Evolutionary conservation across 805 yeast genomes (phyloP), one percentile per base, ranked within the genome.

Genomic region (Blastobotrys mokoenaii): DNA sequence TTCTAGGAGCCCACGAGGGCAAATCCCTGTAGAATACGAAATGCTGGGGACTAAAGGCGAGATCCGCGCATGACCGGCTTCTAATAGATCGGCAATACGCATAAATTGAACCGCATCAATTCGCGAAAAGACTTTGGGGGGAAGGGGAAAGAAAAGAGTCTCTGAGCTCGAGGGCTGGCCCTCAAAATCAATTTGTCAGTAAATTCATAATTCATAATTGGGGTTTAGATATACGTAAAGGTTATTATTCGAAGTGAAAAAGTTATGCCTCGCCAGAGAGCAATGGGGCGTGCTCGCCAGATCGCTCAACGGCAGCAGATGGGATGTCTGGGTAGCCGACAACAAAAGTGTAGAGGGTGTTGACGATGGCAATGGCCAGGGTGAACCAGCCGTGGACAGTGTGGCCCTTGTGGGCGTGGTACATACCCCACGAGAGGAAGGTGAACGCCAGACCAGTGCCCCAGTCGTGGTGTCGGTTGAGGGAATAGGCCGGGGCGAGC

Each of bases 381-480:
- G 38, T 17, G 43, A 44, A 44, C 29, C 41, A 38, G 42, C 38
- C 37, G 4, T 27, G 46, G 6, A 43, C 8, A n/a, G 31, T 34
- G 39, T 41, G 11, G 8, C 41, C 41, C 10, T 9, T 15, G 15
- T 38, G 36, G 10, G 29, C 10, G 4, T 38, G 3, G 22, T 80
- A 90, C 38, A 85, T 60, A 31, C 84, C 89, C 46, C 82, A 71
- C 50, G 73, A 67, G 55, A 85, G 65, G 54, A 76, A 69, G 27
- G 82, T 64, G 11, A 79, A 69, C 40, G 79, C 64, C 39, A 82
- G 62, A 10, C 86, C 89, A 44, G 80, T 63, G 3, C 81, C 79
- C 76, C 82, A 85, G 65, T 85, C 95, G 48, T 77, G 76, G 60
- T 70, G 80, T 39, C 79, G 61, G 29, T 76, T 63, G 52, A 85